phyloP scores from a whole-genome alignment of 306 rosid genomes.

The Cyamopsis tetragonoloba region DNA sequence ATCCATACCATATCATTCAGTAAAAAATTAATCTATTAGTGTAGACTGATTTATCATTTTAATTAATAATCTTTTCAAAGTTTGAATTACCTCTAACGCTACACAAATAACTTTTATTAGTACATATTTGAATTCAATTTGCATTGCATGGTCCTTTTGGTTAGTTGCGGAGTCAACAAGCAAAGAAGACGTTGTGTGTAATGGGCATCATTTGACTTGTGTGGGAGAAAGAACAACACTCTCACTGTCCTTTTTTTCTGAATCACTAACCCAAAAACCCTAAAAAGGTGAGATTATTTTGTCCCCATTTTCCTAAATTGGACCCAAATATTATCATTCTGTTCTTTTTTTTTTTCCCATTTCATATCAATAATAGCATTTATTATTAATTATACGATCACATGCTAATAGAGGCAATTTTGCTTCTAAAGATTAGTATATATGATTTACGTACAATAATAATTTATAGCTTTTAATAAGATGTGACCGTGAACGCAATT shows the following conservation, averaged over 20 bases:
- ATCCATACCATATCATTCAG: too few species aligned
- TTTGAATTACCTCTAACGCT: too few species aligned
- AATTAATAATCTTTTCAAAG: too few species aligned
- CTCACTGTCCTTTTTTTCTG: constrained; percentile 5
- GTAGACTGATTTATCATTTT: too few species aligned
- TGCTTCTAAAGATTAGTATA: constrained; percentile 23
- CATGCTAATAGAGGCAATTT: constrained; percentile 35
- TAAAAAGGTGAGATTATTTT: constrained; percentile 46
- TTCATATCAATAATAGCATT: constrained; percentile 35
- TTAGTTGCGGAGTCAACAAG: constrained; percentile 76
- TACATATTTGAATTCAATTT: too few species aligned
- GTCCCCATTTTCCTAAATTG: constrained; percentile 40
- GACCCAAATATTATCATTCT: constrained; percentile 46
- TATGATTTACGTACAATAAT: too few species aligned
- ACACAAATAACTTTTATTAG: too few species aligned
- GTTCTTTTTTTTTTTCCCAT: constrained; percentile 33
- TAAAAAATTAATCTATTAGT: too few species aligned
- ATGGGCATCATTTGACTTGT: constrained; percentile 44
- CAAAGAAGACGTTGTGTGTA: constrained; percentile 49
- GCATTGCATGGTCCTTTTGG: constrained; percentile 18
- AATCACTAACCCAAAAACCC: constrained; percentile 32
- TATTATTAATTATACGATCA: constrained; percentile 39
- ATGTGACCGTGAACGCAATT: constrained; percentile 18
- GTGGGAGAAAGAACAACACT: constrained; percentile 34
- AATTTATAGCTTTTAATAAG: neutral